Conservation (phyloP, 164 flowering plant genomes). For the Liquidambar formosana region DNA sequence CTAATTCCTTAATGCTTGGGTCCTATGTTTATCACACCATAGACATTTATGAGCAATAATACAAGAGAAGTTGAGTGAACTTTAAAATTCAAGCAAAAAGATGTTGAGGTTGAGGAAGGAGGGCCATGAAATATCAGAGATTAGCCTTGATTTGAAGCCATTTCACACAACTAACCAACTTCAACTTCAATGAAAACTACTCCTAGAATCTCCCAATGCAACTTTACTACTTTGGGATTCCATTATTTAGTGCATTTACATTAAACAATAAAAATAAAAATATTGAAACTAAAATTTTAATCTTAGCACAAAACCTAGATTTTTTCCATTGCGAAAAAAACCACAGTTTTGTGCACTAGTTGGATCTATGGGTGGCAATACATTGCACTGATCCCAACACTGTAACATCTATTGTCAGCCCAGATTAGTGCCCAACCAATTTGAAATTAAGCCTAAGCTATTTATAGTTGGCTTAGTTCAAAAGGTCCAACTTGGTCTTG, state of each 20-base stretch:
- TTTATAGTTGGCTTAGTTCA: too few relatives aligned
- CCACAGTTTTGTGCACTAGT: too few relatives aligned
- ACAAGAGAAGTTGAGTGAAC: not conserved
- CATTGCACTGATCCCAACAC: too few relatives aligned
- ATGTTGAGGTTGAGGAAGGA: not conserved
- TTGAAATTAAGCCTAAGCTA: too few relatives aligned
- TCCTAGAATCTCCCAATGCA: not conserved
- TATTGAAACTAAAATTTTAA: too few relatives aligned
- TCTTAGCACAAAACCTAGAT: too few relatives aligned
- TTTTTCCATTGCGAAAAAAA: too few relatives aligned
- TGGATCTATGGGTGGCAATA: too few relatives aligned
- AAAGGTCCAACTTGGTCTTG: too few relatives aligned
- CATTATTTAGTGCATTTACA: not conserved
- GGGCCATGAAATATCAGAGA: not conserved
- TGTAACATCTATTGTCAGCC: too few relatives aligned
- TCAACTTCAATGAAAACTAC: not conserved
- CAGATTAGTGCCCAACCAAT: too few relatives aligned
- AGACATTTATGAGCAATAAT: slow-evolving; percentile 3
- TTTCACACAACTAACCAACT: not conserved
- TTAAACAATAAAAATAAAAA: not conserved
- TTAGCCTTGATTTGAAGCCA: not conserved
- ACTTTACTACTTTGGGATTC: not conserved
- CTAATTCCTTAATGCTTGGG: slow-evolving; percentile 86
- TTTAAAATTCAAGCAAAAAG: not conserved
- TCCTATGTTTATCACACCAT: slow-evolving; percentile 45